These are phyloP conservation scores for Primulina tabacum DNA, from an alignment of 257 asterid genomes.

Conservation along the genomic window DNA sequence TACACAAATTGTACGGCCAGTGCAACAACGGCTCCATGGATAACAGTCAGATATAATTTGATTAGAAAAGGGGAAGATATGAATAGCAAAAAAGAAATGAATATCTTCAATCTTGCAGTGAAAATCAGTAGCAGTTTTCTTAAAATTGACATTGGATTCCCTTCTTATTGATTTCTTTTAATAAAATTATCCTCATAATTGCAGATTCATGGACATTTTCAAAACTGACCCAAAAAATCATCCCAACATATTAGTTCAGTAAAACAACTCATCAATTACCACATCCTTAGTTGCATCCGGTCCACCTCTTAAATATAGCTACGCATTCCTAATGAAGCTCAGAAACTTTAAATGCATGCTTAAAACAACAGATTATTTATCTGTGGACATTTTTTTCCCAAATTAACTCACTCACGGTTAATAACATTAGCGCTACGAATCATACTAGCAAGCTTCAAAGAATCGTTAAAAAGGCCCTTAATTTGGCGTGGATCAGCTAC, in stretches of 20 bases:
- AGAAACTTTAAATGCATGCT: not conserved
- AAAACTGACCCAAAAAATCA: not conserved
- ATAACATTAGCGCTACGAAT: no score
- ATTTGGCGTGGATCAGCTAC: not conserved
- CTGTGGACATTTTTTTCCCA: not conserved
- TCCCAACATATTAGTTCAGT: not conserved
- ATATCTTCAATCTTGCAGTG: slow-evolving; percentile 8
- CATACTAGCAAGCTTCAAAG: not conserved
- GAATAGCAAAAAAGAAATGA: not conserved
- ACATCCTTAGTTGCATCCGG: not conserved
- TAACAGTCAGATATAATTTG: not conserved
- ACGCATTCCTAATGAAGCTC: slow-evolving; percentile 2
- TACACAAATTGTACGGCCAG: not conserved
- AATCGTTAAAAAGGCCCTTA: not conserved
- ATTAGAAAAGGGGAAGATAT: not conserved
- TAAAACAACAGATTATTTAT: not conserved
- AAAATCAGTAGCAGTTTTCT: not conserved
- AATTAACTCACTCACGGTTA: not conserved
- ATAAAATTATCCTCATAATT: not conserved
- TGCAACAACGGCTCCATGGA: slow-evolving; percentile 6
- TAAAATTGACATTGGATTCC: not conserved
- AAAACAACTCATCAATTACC: not conserved
- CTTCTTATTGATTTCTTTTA: not conserved
- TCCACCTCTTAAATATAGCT: not conserved
- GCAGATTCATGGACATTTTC: not conserved